These are phyloP conservation scores for Lasiosphaeria miniovina DNA, from an alignment of 495 filamentous ascomycete species.

Conservation along the genomic window DNA sequence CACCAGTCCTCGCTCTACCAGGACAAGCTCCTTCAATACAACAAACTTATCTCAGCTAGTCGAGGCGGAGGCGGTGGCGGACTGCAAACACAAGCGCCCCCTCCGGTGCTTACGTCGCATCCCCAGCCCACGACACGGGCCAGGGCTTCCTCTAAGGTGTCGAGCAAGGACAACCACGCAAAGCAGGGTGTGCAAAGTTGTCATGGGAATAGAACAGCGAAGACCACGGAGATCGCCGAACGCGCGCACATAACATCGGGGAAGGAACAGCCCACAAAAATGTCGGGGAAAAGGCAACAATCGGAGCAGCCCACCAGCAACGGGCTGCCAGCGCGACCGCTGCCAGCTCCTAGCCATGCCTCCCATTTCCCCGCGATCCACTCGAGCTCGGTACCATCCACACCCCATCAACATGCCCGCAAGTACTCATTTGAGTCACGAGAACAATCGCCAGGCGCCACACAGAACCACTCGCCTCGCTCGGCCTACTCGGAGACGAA, in stretches of 20 bases:
- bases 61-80: slow-evolving; percentile 42
- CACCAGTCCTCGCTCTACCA: slow-evolving; percentile 51
- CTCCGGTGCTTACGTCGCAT: slow-evolving; percentile 41
- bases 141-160: slow-evolving; percentile 52
- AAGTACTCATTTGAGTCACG: slow-evolving; percentile 80
- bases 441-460: slow-evolving; percentile 78
- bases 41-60: slow-evolving; percentile 50
- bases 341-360: slow-evolving; percentile 30
- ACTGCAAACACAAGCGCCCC: slow-evolving; percentile 45
- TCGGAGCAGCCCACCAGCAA: slow-evolving; percentile 28
- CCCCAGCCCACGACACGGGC: slow-evolving; percentile 46
- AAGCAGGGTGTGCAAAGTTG: slow-evolving; percentile 44
- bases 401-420: slow-evolving; percentile 83
- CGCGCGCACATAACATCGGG: slow-evolving; percentile 51
- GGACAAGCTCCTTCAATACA: slow-evolving; percentile 53
- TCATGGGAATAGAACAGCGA: slow-evolving; percentile 57
- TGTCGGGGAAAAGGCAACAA: slow-evolving; percentile 44
- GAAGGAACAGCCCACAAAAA: slow-evolving; percentile 47
- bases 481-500: slow-evolving; percentile 89
- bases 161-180: slow-evolving; percentile 44
- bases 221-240: slow-evolving; percentile 50
- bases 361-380: slow-evolving; percentile 50
- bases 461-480: slow-evolving; percentile 76
- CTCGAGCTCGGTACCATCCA: slow-evolving; percentile 91
- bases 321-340: slow-evolving; percentile 32